A percentile compares a stretch with the other conserved stretches of the same genome.
Conservation (phyloP, 176 grass and related monocot genomes). For the Otatea glauca region DNA sequence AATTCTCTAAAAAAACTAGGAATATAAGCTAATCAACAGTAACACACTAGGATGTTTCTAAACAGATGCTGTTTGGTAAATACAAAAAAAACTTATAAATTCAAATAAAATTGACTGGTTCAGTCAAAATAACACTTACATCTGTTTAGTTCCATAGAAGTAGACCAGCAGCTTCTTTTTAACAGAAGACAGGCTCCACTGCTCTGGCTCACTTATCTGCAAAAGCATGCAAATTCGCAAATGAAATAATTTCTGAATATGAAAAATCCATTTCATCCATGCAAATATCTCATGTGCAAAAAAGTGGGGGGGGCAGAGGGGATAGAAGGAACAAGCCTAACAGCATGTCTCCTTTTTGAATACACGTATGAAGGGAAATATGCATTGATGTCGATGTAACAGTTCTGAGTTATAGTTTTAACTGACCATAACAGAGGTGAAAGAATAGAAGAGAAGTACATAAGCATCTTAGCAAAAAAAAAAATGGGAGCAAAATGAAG, state of each 20-base stretch:
- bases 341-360: constrained; percentile 19
- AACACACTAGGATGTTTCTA: not conserved
- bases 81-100: constrained; percentile 19
- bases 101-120: constrained; percentile 8
- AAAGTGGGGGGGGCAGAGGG: not conserved
- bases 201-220: constrained; percentile 94
- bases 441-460: not conserved
- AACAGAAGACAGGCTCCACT: constrained; percentile 71
- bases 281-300: constrained; percentile 5
- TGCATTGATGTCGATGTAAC: not conserved
- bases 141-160: constrained; percentile 99
- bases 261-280: not conserved
- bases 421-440: not conserved
- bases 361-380: constrained; percentile 13
- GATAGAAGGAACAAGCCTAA: constrained; percentile 9
- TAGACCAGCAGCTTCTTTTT: constrained; percentile 93
- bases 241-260: constrained; percentile 10
- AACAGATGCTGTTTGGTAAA: not conserved
- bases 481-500: not conserved
- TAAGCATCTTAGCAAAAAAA: not conserved
- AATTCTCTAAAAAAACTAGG: not conserved
- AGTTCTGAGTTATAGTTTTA: not conserved
- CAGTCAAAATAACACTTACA: constrained; percentile 65
- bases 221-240: constrained; percentile 36
- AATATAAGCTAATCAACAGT: constrained; percentile 24